phyloP scores from a whole-genome alignment of 208 protist genomes.

The Herpetomonas samuelpessoai region DNA sequence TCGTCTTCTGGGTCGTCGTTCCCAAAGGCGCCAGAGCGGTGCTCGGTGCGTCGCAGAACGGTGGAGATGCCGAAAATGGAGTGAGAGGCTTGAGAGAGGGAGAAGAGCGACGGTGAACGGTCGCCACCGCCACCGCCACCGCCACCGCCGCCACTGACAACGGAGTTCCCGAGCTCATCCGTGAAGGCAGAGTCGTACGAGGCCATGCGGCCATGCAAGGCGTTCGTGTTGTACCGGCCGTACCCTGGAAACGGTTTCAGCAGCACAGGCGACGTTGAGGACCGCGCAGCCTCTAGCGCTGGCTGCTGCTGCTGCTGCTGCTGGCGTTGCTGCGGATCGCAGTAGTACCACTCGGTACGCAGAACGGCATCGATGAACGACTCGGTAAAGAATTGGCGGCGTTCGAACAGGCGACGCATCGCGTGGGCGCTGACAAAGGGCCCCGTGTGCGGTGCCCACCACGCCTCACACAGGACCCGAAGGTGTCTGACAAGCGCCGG shows the following conservation, averaged over 20 bases:
- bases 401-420: slow-evolving; percentile 40
- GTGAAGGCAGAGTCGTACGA: background rate
- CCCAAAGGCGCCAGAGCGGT: slow-evolving; percentile 28
- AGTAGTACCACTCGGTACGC: slow-evolving; percentile 51
- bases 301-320: background rate
- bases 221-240: background rate
- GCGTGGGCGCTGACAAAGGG: slow-evolving; percentile 27
- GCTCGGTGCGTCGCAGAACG: slow-evolving; percentile 25
- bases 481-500: slow-evolving; percentile 33
- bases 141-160: background rate
- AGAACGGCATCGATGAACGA: slow-evolving; percentile 52
- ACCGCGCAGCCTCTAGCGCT: background rate
- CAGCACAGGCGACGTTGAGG: background rate
- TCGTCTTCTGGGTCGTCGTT: slow-evolving; percentile 51
- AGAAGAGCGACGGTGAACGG: background rate
- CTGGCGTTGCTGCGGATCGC: background rate
- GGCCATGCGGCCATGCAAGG: background rate
- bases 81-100: background rate
- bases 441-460: slow-evolving; percentile 59
- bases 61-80: background rate
- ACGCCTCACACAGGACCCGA: slow-evolving; percentile 50
- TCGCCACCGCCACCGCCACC: background rate
- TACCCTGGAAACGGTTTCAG: background rate
- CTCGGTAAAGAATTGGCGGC: slow-evolving; percentile 36
- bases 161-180: background rate